These are phyloP conservation scores for Serendipita sp. DNA, from an alignment of 768 basidiomycete species.

Conservation along the genomic window DNA sequence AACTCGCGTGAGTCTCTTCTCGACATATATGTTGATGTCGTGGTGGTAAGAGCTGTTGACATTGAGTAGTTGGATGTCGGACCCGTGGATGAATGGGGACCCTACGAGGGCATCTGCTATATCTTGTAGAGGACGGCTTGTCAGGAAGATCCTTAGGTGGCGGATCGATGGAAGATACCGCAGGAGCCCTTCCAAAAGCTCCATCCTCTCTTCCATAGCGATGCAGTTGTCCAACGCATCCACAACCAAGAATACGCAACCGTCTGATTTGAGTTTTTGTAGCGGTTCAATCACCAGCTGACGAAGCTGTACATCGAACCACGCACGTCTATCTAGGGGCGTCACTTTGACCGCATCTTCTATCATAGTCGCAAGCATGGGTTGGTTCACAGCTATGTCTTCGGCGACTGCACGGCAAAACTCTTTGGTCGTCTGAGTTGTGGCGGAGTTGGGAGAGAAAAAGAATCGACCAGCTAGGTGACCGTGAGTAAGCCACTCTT, in stretches of 20 bases:
- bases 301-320: not conserved
- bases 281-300: not conserved
- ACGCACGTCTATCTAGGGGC: not conserved
- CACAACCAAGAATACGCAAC: not conserved
- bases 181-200: not conserved
- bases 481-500: not conserved
- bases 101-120: not conserved
- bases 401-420: not conserved
- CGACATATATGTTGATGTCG: not conserved
- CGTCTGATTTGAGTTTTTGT: not conserved
- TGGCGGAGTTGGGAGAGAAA: not conserved
- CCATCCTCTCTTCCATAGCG: not conserved
- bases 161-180: not conserved
- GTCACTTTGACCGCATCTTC: not conserved
- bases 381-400: not conserved
- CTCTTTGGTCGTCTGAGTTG: not conserved
- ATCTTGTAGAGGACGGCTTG: not conserved
- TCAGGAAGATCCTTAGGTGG: not conserved
- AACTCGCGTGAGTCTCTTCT: not conserved
- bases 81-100: not conserved
- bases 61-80: not conserved
- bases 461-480: constrained; percentile 3
- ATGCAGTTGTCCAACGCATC: constrained; percentile 2
- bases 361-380: not conserved
- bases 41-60: not conserved